phyloP scores from a whole-genome alignment of 441 rosid species.

The Populus hybrid region DNA sequence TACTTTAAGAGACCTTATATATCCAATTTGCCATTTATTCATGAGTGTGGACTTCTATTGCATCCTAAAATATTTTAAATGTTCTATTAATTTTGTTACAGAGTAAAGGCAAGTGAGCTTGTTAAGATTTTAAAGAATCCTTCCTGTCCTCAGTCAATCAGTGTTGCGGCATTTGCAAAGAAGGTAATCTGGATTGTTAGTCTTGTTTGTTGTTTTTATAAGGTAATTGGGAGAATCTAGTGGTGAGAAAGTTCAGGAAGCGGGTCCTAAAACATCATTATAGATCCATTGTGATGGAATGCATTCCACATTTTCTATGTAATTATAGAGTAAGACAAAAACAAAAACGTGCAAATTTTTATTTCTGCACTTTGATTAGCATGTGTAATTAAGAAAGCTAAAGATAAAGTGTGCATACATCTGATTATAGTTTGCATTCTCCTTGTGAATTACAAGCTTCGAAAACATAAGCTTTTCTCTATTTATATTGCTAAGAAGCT shows the following conservation, averaged over 20 bases:
- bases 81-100: conserved; percentile 30
- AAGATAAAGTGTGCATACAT: neutral
- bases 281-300: neutral
- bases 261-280: neutral
- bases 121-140: conserved; percentile 58
- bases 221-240: neutral
- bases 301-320: neutral
- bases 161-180: conserved; percentile 59
- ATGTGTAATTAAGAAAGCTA: neutral
- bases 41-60: neutral
- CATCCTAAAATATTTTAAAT: neutral
- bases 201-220: neutral
- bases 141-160: conserved; percentile 65
- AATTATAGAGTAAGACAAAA: neutral
- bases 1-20: neutral
- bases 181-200: conserved; percentile 51
- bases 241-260: neutral
- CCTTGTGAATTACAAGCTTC: neutral
- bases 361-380: neutral
- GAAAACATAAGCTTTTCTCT: neutral
- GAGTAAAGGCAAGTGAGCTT: conserved; percentile 64
- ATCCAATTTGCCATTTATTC: neutral
- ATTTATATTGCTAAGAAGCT: neutral
- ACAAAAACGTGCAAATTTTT: neutral
- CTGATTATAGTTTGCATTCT: neutral